phyloP scores from a whole-genome alignment of 2,329 filamentous ascomycete genomes.

The Aspergillus fijiensis region DNA sequence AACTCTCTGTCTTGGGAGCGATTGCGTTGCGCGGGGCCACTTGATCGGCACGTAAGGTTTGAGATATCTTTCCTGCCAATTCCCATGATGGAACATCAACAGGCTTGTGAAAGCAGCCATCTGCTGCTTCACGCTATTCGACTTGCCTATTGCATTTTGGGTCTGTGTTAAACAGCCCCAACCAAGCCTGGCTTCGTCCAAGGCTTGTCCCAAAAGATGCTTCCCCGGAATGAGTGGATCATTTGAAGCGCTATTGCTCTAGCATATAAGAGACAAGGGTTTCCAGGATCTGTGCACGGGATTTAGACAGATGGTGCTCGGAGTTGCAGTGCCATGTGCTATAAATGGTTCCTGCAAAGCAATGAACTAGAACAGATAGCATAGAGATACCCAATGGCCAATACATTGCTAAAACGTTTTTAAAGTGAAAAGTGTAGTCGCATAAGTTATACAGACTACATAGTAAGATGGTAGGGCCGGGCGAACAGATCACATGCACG shows the following conservation, averaged over 20 bases:
- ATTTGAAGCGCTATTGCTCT: not conserved
- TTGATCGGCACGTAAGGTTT: slow-evolving; percentile 21
- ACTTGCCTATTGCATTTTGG: not conserved
- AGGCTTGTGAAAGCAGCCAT: not conserved
- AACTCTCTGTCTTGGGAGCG: slow-evolving; percentile 68
- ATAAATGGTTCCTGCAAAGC: not conserved
- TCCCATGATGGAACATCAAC: not conserved
- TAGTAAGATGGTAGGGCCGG: not conserved
- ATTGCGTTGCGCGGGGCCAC: slow-evolving; percentile 72
- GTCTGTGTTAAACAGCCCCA: not conserved
- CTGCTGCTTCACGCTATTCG: not conserved
- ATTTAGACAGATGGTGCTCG: not conserved
- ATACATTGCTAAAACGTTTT: not conserved
- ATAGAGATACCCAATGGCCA: not conserved
- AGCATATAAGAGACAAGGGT: not conserved
- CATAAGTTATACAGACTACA: no score
- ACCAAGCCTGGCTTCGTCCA: not conserved
- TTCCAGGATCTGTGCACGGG: not conserved
- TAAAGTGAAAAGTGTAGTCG: not conserved
- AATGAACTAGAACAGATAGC: not conserved
- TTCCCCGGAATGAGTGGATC: not conserved
- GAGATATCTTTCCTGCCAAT: not conserved
- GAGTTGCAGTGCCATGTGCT: not conserved
- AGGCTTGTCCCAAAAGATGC: not conserved
- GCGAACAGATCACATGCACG: slow-evolving; percentile 10